Percentiles rank a stretch among this genome's conserved stretches.
Evolutionary conservation across 2,329 filamentous ascomycete genomes (phyloP).

Genomic region (Bimuria novae-zelandiae): DNA sequence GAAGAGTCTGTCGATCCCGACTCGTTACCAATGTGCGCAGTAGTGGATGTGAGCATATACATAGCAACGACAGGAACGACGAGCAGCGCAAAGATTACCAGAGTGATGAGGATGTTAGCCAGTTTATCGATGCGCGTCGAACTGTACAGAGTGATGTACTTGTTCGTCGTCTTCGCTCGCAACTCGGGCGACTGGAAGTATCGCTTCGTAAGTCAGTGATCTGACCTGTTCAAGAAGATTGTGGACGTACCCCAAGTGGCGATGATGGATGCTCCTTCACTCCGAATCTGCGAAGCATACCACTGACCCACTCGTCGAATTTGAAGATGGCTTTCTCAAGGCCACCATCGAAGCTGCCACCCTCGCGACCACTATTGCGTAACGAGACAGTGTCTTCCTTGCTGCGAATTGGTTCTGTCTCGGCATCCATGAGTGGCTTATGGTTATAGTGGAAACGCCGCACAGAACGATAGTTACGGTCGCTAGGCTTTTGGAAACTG

Average conservation of each 20-base stretch:
- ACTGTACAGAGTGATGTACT: conserved; percentile 44
- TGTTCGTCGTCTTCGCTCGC: conserved; percentile 42
- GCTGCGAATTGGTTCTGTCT: conserved; percentile 43
- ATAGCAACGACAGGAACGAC: conserved; percentile 48
- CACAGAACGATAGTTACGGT: conserved; percentile 47
- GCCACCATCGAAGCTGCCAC: conserved; percentile 47
- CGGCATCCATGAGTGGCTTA: conserved; percentile 43
- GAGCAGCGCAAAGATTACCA: conserved; percentile 50
- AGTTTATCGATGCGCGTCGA: conserved; percentile 45
- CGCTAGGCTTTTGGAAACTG: conserved; percentile 46
- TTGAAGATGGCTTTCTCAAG: conserved; percentile 42
- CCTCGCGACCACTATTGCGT: conserved; percentile 44
- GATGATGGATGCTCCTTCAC: conserved; percentile 18
- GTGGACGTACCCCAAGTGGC: conserved; percentile 30
- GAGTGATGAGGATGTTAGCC: conserved; percentile 49
- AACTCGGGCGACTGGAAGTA: conserved; percentile 48
- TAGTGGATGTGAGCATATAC: conserved; percentile 43
- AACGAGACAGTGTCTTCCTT: conserved; percentile 50
- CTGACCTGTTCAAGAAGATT: not conserved
- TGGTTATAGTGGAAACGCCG: conserved; percentile 43
- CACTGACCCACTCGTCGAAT: conserved; percentile 29
- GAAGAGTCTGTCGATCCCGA: conserved; percentile 2
- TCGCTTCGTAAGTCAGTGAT: conserved; percentile 22
- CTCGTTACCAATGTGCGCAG: conserved; percentile 6
- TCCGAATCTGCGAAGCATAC: conserved; percentile 18